phyloP scores from a whole-genome alignment of 352 stramenopile genomes.

The Pythium guiyangense region DNA sequence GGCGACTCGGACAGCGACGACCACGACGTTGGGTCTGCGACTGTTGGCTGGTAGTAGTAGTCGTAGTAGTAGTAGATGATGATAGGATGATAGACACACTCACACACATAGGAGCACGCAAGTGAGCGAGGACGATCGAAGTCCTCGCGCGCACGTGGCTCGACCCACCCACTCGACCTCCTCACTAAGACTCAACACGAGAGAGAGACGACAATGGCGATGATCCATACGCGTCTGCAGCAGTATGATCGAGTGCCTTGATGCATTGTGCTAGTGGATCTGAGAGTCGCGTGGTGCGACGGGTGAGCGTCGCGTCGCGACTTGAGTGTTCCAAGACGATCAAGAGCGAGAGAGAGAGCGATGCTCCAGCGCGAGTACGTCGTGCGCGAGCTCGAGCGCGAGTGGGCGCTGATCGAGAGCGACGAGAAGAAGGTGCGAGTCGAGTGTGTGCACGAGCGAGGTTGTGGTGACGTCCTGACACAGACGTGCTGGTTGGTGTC shows the following conservation, averaged over 20 bases:
- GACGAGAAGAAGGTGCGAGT: slow-evolving; percentile 53
- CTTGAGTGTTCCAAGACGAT: too few species aligned
- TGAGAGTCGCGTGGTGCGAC: too few species aligned
- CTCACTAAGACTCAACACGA: background rate
- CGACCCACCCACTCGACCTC: background rate
- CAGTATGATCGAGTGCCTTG: too few species aligned
- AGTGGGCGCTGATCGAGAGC: slow-evolving; percentile 48
- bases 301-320: background rate
- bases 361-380: slow-evolving; percentile 53
- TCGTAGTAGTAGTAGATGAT: background rate
- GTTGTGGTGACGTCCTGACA: background rate
- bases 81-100: background rate
- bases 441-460: background rate
- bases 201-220: background rate
- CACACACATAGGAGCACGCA: background rate
- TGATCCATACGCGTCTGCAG: background rate
- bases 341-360: background rate
- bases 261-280: too few species aligned
- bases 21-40: slow-evolving; percentile 75
- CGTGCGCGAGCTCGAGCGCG: slow-evolving; percentile 52
- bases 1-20: slow-evolving; percentile 64
- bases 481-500: background rate
- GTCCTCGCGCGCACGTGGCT: background rate
- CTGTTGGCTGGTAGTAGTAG: slow-evolving; percentile 58
- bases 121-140: background rate